Evolutionary conservation across 805 yeast species (phyloP).

Genomic region (Kregervanrija pseudodelftensis): DNA sequence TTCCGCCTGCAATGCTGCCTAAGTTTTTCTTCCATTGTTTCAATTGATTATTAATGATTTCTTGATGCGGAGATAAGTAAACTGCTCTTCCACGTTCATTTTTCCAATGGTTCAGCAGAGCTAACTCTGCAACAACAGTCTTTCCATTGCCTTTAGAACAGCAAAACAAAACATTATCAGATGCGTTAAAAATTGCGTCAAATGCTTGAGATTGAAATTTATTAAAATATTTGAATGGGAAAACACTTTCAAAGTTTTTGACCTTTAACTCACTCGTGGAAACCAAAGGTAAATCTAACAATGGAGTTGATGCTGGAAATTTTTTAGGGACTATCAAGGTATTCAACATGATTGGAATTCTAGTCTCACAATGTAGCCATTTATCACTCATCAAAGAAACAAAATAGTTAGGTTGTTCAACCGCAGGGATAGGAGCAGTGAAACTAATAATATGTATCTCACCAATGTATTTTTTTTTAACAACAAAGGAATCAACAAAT

Average conservation of each 20-base stretch:
- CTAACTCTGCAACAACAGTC: slow-evolving; percentile 62
- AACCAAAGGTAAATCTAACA: slow-evolving; percentile 44
- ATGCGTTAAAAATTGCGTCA: slow-evolving; percentile 47
- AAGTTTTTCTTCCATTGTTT: slow-evolving; percentile 50
- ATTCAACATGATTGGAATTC: slow-evolving; percentile 51
- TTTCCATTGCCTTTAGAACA: slow-evolving; percentile 74
- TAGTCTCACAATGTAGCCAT: slow-evolving; percentile 75
- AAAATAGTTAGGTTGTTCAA: slow-evolving; percentile 64
- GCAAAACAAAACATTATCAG: slow-evolving; percentile 55
- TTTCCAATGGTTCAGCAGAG: slow-evolving; percentile 67
- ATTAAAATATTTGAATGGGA: slow-evolving; percentile 53
- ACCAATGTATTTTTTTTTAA: slow-evolving; percentile 42
- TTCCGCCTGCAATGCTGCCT: slow-evolving; percentile 46
- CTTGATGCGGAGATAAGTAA: slow-evolving; percentile 62
- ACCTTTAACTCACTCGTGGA: slow-evolving; percentile 42
- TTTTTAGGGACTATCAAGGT: slow-evolving; percentile 51
- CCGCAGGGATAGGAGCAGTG: slow-evolving; percentile 51
- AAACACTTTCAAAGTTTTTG: slow-evolving; percentile 40
- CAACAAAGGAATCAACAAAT: slow-evolving; percentile 45
- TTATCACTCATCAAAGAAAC: slow-evolving; percentile 67
- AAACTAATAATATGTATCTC: slow-evolving; percentile 56
- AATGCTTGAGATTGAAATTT: slow-evolving; percentile 68
- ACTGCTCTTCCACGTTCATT: slow-evolving; percentile 63
- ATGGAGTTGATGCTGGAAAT: slow-evolving; percentile 54
- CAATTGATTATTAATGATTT: slow-evolving; percentile 38